Percentiles rank a stretch among this genome's conserved stretches.
phyloP scores from a whole-genome alignment of 257 asterid species.

The Plantago ovata region DNA sequence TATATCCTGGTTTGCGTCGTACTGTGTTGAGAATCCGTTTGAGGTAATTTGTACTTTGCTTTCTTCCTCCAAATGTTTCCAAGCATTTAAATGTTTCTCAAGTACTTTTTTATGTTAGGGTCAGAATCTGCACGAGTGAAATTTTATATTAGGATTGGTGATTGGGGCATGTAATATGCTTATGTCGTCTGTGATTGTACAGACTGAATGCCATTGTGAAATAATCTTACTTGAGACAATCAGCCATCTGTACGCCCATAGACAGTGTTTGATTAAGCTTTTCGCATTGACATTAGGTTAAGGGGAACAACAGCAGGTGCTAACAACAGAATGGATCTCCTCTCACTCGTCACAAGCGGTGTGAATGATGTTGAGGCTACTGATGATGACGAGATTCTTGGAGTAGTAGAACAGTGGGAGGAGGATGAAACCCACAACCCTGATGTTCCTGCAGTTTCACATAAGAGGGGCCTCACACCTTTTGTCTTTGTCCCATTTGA shows the following conservation, averaged over 20 bases:
- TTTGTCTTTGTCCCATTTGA: slow-evolving; percentile 92
- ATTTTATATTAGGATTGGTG: no score
- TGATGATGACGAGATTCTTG: slow-evolving; percentile 72
- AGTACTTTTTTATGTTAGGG: neutral
- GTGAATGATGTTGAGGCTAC: slow-evolving; percentile 65
- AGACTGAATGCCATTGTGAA: no score
- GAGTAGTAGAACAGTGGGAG: slow-evolving; percentile 82
- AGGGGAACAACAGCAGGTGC: slow-evolving; percentile 88
- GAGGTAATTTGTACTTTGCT: slow-evolving; percentile 37
- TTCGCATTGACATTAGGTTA: slow-evolving; percentile 40
- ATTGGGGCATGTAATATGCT: no score
- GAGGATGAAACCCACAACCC: slow-evolving; percentile 95
- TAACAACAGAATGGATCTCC: slow-evolving; percentile 81
- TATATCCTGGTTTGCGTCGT: slow-evolving; percentile 94
- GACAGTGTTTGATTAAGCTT: neutral
- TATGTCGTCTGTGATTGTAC: no score
- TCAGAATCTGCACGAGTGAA: no score
- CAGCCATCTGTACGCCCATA: neutral
- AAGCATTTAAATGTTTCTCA: neutral
- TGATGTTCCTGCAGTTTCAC: slow-evolving; percentile 85
- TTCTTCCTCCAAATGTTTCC: neutral
- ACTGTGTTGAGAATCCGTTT: slow-evolving; percentile 85
- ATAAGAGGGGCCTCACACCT: slow-evolving; percentile 79
- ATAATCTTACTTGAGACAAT: no score
- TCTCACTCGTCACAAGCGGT: slow-evolving; percentile 83